Evolutionary conservation across 2,329 filamentous ascomycete genomes (phyloP), one percentile per base, ranked within the genome.

Genomic region (Talaromyces albobiverticillius): DNA sequence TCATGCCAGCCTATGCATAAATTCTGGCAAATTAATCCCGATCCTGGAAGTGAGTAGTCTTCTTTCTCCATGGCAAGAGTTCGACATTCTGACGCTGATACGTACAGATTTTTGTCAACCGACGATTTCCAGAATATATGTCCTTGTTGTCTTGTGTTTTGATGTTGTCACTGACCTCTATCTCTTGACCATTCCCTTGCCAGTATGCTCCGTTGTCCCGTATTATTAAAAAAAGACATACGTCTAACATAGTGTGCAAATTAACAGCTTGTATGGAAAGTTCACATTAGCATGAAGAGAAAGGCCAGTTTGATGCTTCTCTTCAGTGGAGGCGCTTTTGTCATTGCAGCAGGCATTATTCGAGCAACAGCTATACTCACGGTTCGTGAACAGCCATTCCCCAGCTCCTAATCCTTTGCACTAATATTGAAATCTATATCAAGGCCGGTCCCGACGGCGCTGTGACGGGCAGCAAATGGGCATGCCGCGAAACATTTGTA

Each of bases 21-120:
- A n/a, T 79, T 80, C 61, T 85, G 82, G 81, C 81, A 84, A 61
- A 82, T 85, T 41, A 70, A 74, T 46, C 82, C 82, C 0, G 70
- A 84, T 31, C 82, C 82, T 0, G 80, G 81, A 18, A 75, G 79
- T 81, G 60, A 67, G 78, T 71, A 11, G 3, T 8, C 9, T 10
- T 11, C 3, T 4, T 7, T 31, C 20, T 18, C 29, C n/a, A 48
- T 41, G 2, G 10, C n/a, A 36, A 4, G 18, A 14, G 3, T 4
- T 26, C n/a, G 10, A 14, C 32, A 42, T 18, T 29, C 36, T 51
- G 11, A 51, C 49, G 6, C n/a, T 10, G 32, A 36, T 3, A 45
- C 34, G 46, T 18, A 48, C 58, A 77, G 77, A 75, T 60, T 46
- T 63, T 32, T 81, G 79, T 57, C 76, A 77, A 50, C 69, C 76